These are phyloP conservation scores for Eremothecium cymbalariae DNA, from an alignment of 1,139 yeast genomes.

Conservation along the genomic window DNA sequence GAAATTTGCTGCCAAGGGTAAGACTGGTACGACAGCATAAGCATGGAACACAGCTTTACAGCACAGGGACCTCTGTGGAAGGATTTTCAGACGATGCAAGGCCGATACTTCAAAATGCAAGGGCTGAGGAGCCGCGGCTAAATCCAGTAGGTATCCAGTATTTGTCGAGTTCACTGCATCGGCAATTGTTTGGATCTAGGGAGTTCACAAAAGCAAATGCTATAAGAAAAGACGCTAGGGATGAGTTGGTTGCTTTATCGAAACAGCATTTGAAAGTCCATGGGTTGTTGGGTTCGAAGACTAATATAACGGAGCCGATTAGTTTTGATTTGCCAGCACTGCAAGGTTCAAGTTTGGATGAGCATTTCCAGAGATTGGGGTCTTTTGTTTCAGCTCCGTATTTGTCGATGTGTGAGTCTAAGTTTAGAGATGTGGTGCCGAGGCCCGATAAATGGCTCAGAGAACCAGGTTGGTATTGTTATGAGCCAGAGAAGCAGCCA, in stretches of 20 bases:
- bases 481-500: slow-evolving; percentile 48
- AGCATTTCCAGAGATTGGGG: slow-evolving; percentile 77
- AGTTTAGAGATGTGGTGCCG: slow-evolving; percentile 40
- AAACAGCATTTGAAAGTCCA: slow-evolving; percentile 53
- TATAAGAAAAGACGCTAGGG: slow-evolving; percentile 26
- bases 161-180: slow-evolving; percentile 49
- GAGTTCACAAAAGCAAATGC: slow-evolving; percentile 38
- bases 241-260: slow-evolving; percentile 47
- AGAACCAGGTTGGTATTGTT: slow-evolving; percentile 77
- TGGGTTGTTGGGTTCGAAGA: slow-evolving; percentile 69
- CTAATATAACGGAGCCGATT: slow-evolving; percentile 58
- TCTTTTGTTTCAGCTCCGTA: slow-evolving; percentile 54
- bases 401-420: slow-evolving; percentile 37
- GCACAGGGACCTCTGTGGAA: too few relatives aligned
- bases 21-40: too few relatives aligned
- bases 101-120: too few relatives aligned
- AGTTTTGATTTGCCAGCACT: slow-evolving; percentile 57
- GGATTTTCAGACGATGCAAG: too few relatives aligned
- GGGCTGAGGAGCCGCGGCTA: slow-evolving; percentile 41
- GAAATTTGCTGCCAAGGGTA: too few relatives aligned
- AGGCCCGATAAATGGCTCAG: slow-evolving; percentile 50
- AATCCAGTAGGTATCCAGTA: slow-evolving; percentile 72
- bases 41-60: too few relatives aligned
- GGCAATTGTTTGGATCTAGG: slow-evolving; percentile 50
- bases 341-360: slow-evolving; percentile 65